A percentile compares a stretch with the other conserved stretches of the same genome.
Conservation (phyloP, 768 basidiomycete genomes). For the Hemileccinum rubropunctum region DNA sequence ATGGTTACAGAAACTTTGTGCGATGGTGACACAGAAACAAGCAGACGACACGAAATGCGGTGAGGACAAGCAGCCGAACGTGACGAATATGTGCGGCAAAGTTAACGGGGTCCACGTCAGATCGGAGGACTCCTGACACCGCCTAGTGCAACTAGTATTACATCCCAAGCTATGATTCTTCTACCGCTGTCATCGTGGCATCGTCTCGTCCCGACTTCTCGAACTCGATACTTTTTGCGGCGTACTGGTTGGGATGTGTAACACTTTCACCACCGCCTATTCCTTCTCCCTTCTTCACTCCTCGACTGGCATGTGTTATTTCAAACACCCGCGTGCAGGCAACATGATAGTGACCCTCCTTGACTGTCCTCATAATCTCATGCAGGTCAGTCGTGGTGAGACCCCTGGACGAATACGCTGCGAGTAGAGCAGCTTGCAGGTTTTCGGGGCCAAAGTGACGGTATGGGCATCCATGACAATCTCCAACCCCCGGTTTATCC, state of each 20-base stretch:
- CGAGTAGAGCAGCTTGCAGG: slow-evolving; percentile 70
- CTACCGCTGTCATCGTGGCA: slow-evolving; percentile 47
- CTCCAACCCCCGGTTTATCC: slow-evolving; percentile 63
- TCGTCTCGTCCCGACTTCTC: slow-evolving; percentile 44
- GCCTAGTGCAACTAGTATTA: slow-evolving; percentile 1
- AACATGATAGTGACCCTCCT: slow-evolving; percentile 83
- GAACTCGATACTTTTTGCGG: slow-evolving; percentile 69
- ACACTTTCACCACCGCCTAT: slow-evolving; percentile 83
- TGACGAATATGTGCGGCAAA: slow-evolving; percentile 2
- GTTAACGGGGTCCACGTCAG: slow-evolving; percentile 14
- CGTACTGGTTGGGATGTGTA: slow-evolving; percentile 92
- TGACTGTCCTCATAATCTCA: slow-evolving; percentile 81
- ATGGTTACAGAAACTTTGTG: slow-evolving; percentile 2
- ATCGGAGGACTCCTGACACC: slow-evolving; percentile 21
- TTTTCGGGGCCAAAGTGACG: slow-evolving; percentile 85
- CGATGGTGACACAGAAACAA: not conserved
- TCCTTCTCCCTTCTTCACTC: slow-evolving; percentile 88
- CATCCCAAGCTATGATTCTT: slow-evolving; percentile 22
- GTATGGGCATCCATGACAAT: slow-evolving; percentile 90
- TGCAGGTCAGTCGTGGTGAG: slow-evolving; percentile 67
- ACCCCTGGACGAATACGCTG: slow-evolving; percentile 62
- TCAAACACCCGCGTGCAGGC: slow-evolving; percentile 98
- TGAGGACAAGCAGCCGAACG: slow-evolving; percentile 4
- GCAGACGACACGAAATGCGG: slow-evolving; percentile 33
- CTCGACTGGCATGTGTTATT: slow-evolving; percentile 70